Base-by-base conservation (phyloP, 1,284 basidiomycete species). In the Farysia itapuensis region DNA sequence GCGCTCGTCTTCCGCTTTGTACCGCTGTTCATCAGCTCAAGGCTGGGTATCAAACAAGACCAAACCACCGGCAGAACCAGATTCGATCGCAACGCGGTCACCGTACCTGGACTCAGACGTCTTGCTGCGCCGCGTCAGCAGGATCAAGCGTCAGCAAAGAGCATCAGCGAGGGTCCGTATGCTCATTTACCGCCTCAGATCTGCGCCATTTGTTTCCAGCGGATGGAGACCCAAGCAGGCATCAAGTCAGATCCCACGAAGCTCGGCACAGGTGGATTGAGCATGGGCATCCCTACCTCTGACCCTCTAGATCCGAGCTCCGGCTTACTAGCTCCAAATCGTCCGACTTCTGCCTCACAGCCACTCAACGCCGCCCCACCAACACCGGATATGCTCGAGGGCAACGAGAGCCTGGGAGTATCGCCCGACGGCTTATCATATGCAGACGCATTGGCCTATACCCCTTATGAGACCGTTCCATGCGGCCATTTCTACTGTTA, bases 401-500 rank as follows among this genome's bases (percentile, higher is more conserved):
- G 33, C n/a, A 47, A 54, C 20, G 50, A 38, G 9, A 38, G 49
- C 9, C 37, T 64, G 16, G 57, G 44, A 2, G 61, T 64, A 0
- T 61, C 63, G 15, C 54, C 68, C 0, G 61, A 58, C 20, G 73
- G 73, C 3, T 53, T 75, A 11, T 45, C 54, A 6, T 74, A 72
- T 36, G 60, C 69, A 14, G 67, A 70, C 26, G 67, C 70, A 6
- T 47, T 64, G 31, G 43, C 61, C 4, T 61, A 64, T 14, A 64
- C 61, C 5, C 53, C 75, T 2, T 77, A 77, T 52, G 45, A 52
- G 25, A 64, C 66, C n/a, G 35, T 64, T n/a, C 70, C 69, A 15
- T 77, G 75, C 39, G 42, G 51, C 1, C 51, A 67, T 16, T 21
- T 26, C 11, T 77, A 77, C 44, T 77, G 74, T 59, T 77, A 77